Conservation (phyloP, 371 early-diverging fungal genomes). For the Actinomortierella ambigua region DNA sequence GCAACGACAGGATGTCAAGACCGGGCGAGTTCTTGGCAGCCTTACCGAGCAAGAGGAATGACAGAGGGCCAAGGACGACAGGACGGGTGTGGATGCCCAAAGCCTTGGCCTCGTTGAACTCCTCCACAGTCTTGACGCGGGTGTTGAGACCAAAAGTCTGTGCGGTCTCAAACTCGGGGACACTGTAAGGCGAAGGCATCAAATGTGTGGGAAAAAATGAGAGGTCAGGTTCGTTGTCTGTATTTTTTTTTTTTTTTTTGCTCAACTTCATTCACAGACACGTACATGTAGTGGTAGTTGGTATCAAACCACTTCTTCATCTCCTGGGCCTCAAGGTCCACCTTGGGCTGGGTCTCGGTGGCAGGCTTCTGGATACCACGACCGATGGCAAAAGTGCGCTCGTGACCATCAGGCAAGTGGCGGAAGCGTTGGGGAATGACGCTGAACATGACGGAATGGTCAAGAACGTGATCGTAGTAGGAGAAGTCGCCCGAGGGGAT, state of each 20-base stretch:
- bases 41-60: conserved; percentile 88
- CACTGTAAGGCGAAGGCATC: conserved; percentile 51
- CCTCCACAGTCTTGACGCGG: conserved; percentile 78
- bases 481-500: conserved; percentile 96
- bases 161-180: conserved; percentile 83
- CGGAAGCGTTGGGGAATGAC: conserved; percentile 81
- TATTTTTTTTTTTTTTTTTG: too few species aligned
- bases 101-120: conserved; percentile 92
- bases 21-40: conserved; percentile 66
- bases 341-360: conserved; percentile 59
- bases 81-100: conserved; percentile 91
- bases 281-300: conserved; percentile 80
- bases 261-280: not conserved
- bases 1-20: conserved; percentile 74
- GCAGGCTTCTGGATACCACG: conserved; percentile 88
- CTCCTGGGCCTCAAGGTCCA: conserved; percentile 94
- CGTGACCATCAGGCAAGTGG: conserved; percentile 61
- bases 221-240: too few species aligned
- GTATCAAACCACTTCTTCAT: conserved; percentile 98
- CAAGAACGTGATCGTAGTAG: conserved; percentile 94
- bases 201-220: not conserved
- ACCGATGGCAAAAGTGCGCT: conserved; percentile 96
- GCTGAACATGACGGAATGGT: conserved; percentile 80
- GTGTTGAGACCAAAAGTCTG: conserved; percentile 75
- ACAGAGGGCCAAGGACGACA: conserved; percentile 91